These are phyloP conservation scores for Herpetomonas samuelpessoai DNA, from an alignment of 208 protist genomes.

Conservation along the genomic window DNA sequence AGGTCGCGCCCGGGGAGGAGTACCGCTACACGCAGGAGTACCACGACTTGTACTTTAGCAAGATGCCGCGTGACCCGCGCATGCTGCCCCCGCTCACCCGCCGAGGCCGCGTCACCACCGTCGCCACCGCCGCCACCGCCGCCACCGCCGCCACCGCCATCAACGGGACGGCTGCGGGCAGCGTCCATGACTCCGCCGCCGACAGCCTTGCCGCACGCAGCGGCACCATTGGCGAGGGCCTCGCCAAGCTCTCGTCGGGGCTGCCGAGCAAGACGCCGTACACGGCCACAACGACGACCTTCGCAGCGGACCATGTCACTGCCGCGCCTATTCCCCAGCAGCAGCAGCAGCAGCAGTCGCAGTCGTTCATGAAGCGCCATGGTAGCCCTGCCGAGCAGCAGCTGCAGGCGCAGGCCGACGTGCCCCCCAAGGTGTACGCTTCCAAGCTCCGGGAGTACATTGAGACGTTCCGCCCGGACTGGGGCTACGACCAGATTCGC, in stretches of 20 bases:
- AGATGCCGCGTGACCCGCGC: constrained; percentile 75
- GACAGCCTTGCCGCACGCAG: not conserved
- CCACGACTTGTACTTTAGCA: constrained; percentile 75
- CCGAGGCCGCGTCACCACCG: constrained; percentile 17
- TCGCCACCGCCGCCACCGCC: not conserved
- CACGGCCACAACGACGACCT: not conserved
- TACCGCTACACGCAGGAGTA: constrained; percentile 85
- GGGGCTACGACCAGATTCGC: constrained; percentile 65
- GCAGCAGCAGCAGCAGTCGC: not conserved
- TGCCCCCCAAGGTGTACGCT: not conserved
- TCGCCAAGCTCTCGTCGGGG: not conserved
- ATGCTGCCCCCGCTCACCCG: constrained; percentile 69
- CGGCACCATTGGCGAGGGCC: not conserved
- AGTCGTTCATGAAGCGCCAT: too few relatives aligned
- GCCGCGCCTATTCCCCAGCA: not conserved
- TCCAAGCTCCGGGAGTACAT: constrained; percentile 38
- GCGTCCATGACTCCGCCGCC: not conserved
- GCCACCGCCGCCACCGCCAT: not conserved
- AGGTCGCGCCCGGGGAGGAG: constrained; percentile 57
- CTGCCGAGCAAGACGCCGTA: too few relatives aligned
- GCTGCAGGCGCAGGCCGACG: not conserved
- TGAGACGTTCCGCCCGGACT: constrained; percentile 37
- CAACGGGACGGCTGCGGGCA: not conserved
- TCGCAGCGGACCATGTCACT: not conserved
- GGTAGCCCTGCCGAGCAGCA: constrained; percentile 1